Percentiles rank a stretch among this genome's conserved stretches.
Evolutionary conservation across 805 yeast genomes (phyloP).

Genomic region (Metschnikowia orientalis): DNA sequence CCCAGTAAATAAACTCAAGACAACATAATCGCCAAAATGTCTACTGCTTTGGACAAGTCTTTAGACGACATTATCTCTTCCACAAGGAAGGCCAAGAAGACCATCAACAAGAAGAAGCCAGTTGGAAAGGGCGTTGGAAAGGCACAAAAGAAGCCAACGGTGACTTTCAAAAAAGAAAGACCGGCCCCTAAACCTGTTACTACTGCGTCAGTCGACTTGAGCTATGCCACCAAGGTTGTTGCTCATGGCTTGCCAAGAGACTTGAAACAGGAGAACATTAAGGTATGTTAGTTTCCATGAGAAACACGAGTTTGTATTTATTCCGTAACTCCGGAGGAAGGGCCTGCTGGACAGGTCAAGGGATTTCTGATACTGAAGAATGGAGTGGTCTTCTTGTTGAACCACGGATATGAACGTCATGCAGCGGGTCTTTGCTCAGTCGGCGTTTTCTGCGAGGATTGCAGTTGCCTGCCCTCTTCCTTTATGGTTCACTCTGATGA

Average conservation of each 20-base stretch:
- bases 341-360: constrained; percentile 8
- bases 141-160: constrained; percentile 24
- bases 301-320: constrained; percentile 6
- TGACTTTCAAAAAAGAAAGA: constrained; percentile 25
- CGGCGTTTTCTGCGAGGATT: too few relatives aligned
- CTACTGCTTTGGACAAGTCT: constrained; percentile 84
- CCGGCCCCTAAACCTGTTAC: constrained; percentile 28
- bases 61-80: constrained; percentile 90
- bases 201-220: constrained; percentile 35
- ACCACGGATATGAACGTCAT: too few relatives aligned
- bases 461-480: too few relatives aligned
- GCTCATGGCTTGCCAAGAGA: constrained; percentile 82
- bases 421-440: too few relatives aligned
- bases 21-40: constrained; percentile 43
- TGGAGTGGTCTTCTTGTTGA: too few relatives aligned
- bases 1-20: background rate
- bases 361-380: too few relatives aligned
- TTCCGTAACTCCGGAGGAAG: background rate
- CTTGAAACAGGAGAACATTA: constrained; percentile 76
- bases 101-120: constrained; percentile 25
- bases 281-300: constrained; percentile 56
- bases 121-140: constrained; percentile 36
- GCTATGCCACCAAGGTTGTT: constrained; percentile 74
- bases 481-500: too few relatives aligned
- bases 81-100: constrained; percentile 39